Percentiles rank a stretch among this genome's conserved stretches.
Evolutionary conservation across 139 green algal species (phyloP).

Genomic region (Dunaliella primolecta): DNA sequence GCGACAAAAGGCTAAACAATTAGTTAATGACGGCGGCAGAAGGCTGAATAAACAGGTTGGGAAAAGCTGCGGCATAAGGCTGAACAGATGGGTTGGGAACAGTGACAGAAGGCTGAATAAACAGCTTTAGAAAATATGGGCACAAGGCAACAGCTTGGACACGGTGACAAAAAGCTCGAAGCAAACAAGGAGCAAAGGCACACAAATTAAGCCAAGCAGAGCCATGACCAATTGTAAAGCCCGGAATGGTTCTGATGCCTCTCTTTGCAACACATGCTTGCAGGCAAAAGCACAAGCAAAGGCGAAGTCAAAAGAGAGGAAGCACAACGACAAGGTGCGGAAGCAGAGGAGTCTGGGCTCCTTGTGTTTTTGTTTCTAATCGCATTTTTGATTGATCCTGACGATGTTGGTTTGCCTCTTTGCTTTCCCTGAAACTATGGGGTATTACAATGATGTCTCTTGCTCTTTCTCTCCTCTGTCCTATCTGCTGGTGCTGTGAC

Average conservation of each 20-base stretch:
- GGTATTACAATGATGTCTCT: no score
- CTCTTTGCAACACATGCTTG: background rate
- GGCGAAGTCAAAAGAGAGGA: background rate
- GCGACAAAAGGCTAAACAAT: no score
- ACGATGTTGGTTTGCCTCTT: no score
- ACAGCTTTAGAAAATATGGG: background rate
- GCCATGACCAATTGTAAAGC: background rate
- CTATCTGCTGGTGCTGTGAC: background rate
- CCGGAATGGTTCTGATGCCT: background rate
- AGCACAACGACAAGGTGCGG: background rate
- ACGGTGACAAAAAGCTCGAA: background rate
- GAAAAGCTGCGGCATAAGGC: no score
- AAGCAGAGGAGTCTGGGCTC: no score
- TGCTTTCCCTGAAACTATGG: no score
- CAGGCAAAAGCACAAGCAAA: background rate
- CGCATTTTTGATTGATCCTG: no score
- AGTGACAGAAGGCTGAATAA: background rate
- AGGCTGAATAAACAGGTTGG: no score
- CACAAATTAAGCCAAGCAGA: background rate
- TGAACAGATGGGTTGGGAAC: no score
- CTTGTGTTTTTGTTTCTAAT: no score
- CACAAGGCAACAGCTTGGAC: background rate
- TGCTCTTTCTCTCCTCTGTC: background rate
- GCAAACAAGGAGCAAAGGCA: no score
- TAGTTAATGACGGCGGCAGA: no score